phyloP scores from a whole-genome alignment of 305 asterid species.

The Stenogyne calaminthoides region DNA sequence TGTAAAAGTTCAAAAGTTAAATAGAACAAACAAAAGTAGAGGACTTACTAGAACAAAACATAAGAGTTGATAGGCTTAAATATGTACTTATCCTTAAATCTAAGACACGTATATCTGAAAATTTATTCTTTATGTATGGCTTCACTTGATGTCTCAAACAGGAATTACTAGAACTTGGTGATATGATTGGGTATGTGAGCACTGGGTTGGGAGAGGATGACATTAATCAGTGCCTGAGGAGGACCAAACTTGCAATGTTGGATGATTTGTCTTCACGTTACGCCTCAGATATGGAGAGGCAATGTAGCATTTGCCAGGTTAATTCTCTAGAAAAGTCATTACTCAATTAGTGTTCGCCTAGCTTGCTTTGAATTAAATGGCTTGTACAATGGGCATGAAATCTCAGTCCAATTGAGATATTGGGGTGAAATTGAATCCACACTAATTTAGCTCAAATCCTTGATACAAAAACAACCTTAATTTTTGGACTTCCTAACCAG shows the following conservation, averaged over 20 bases:
- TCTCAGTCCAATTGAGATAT: background rate
- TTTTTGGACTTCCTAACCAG: background rate
- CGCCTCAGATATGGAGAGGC: constrained; percentile 55
- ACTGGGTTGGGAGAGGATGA: constrained; percentile 86
- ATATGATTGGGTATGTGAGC: constrained; percentile 82
- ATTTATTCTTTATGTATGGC: background rate
- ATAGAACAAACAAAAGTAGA: background rate
- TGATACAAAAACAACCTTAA: background rate
- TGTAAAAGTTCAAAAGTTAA: background rate
- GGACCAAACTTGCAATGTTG: constrained; percentile 39
- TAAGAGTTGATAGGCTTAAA: background rate
- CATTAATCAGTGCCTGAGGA: constrained; percentile 64
- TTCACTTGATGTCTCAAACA: constrained; percentile 35
- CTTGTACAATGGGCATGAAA: background rate
- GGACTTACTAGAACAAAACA: background rate
- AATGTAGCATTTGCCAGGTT: constrained; percentile 96
- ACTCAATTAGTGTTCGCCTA: background rate
- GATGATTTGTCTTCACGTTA: constrained; percentile 41
- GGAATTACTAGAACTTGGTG: constrained; percentile 98
- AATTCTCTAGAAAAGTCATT: background rate
- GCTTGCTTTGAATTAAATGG: background rate
- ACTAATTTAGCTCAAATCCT: background rate
- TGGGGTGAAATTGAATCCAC: background rate
- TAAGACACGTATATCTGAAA: background rate
- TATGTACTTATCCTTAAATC: background rate